Evolutionary conservation across 108 stramenopile genomes (phyloP).

Genomic region (Cyclostephanos invisitatus): DNA sequence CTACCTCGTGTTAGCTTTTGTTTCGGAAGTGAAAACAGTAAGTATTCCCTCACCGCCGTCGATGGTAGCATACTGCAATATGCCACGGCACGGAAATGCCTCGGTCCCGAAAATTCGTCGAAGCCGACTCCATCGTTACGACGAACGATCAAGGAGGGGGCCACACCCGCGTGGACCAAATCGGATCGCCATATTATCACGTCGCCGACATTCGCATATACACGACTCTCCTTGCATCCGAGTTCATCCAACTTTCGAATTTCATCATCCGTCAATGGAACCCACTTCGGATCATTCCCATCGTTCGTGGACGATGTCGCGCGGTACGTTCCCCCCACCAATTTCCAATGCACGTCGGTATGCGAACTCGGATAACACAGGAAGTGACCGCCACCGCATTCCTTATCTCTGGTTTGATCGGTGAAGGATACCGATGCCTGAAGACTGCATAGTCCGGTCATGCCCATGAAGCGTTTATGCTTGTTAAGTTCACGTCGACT

Average conservation of each 20-base stretch:
- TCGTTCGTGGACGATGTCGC: conserved; percentile 27
- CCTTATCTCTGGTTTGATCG: conserved; percentile 45
- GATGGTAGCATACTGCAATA: conserved; percentile 54
- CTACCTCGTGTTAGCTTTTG: conserved; percentile 15
- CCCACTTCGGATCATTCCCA: conserved; percentile 31
- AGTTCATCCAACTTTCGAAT: conserved; percentile 21
- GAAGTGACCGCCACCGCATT: conserved; percentile 48
- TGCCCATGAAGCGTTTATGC: conserved; percentile 30
- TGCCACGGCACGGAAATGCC: conserved; percentile 45
- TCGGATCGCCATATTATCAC: conserved; percentile 74
- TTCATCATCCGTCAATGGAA: conserved; percentile 45
- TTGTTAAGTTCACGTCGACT: conserved; percentile 24
- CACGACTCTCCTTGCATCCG: conserved; percentile 31
- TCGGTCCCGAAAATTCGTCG: not conserved
- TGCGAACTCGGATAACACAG: conserved; percentile 51
- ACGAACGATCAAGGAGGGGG: conserved; percentile 14
- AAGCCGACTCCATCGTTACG: not conserved
- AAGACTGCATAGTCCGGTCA: conserved; percentile 45
- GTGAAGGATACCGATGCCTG: conserved; percentile 53
- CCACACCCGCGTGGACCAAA: conserved; percentile 44
- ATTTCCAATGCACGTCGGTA: conserved; percentile 30
- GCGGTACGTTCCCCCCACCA: conserved; percentile 44
- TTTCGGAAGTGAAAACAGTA: conserved; percentile 28
- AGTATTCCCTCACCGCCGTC: conserved; percentile 31
- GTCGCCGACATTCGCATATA: conserved; percentile 57